These are phyloP conservation scores for Phytophthora ohioensis DNA, from an alignment of 352 stramenopile genomes.

Conservation along the genomic window DNA sequence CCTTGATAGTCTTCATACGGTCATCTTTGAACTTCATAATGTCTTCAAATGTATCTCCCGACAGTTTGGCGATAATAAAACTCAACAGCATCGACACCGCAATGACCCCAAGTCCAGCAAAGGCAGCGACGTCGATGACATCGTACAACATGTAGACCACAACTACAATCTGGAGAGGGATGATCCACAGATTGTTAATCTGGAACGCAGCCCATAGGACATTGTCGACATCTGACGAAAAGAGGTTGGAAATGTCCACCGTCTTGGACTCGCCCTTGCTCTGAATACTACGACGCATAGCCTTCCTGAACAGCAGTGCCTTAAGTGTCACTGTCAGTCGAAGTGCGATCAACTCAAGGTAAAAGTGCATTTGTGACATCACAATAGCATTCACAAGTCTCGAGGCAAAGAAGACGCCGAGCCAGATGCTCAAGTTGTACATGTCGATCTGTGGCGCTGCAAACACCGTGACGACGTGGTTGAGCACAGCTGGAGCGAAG, in stretches of 20 bases:
- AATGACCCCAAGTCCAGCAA: conserved; percentile 53
- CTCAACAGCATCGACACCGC: conserved; percentile 44
- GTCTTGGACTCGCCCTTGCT: conserved; percentile 16
- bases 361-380: conserved; percentile 33
- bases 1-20: conserved; percentile 90
- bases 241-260: conserved; percentile 93
- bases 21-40: conserved; percentile 21
- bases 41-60: conserved; percentile 63
- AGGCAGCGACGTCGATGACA: conserved; percentile 52
- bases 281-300: conserved; percentile 40
- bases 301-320: conserved; percentile 54
- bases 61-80: conserved; percentile 60
- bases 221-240: conserved; percentile 90
- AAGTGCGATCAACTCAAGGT: conserved; percentile 44
- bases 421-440: conserved; percentile 36
- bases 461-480: conserved; percentile 47
- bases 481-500: conserved; percentile 54
- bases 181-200: conserved; percentile 60
- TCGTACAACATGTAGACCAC: conserved; percentile 53
- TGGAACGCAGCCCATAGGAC: conserved; percentile 47
- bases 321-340: conserved; percentile 49
- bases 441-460: conserved; percentile 37
- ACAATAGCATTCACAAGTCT: conserved; percentile 43
- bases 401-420: conserved; percentile 57
- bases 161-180: conserved; percentile 51